Conservation (phyloP, 108 stramenopile species). For the Ochromonas danica region DNA sequence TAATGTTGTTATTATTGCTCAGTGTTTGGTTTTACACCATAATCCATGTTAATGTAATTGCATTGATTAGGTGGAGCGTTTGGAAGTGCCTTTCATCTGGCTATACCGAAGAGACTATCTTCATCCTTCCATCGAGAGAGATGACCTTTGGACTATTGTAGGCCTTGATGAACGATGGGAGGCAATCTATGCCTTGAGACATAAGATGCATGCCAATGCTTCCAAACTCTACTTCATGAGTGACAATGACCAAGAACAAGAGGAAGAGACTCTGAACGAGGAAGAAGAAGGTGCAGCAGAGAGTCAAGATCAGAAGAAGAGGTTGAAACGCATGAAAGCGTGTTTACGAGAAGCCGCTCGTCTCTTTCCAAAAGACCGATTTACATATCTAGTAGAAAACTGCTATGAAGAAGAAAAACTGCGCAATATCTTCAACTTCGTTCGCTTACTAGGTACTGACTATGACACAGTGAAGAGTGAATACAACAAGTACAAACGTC, state of each 20-base stretch:
- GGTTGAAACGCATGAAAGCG: neutral
- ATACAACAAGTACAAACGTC: neutral
- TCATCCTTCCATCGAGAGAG: neutral
- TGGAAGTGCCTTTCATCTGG: slow-evolving; percentile 33
- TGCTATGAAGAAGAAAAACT: neutral
- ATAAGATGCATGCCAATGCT: neutral
- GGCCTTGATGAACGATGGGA: slow-evolving; percentile 18
- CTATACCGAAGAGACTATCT: slow-evolving; percentile 25
- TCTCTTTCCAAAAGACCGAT: neutral
- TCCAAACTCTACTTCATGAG: too few relatives aligned
- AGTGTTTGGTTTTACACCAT: neutral
- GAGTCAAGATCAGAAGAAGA: neutral
- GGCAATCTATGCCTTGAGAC: neutral
- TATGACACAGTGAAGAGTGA: too few relatives aligned
- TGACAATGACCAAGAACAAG: neutral
- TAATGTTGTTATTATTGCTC: neutral
- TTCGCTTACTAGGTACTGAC: neutral
- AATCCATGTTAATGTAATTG: too few relatives aligned
- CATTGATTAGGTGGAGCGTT: neutral
- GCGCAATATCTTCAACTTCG: neutral
- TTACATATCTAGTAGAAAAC: neutral
- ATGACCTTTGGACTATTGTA: neutral
- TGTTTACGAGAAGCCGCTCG: neutral
- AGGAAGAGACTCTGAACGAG: neutral
- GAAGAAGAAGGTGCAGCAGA: neutral